Percentiles rank a stretch among this genome's conserved stretches.
phyloP scores from a whole-genome alignment of 208 protist species.

The Crithidia expoeki region DNA sequence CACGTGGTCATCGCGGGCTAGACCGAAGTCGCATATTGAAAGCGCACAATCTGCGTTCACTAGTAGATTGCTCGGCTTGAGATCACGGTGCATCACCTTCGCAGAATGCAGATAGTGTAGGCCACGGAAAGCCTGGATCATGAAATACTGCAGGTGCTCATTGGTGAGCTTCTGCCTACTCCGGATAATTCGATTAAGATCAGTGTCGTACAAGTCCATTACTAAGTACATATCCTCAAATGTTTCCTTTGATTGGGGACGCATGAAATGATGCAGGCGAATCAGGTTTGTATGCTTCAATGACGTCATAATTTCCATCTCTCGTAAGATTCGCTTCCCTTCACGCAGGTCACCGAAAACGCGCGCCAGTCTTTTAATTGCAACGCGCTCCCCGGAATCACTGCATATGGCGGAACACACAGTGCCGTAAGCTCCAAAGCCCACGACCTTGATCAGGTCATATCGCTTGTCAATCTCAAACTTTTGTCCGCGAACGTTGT shows the following conservation, averaged over 20 bases:
- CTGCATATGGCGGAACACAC: constrained; percentile 76
- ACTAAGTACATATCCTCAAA: constrained; percentile 92
- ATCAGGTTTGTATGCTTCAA: constrained; percentile 95
- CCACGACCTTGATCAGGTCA: constrained; percentile 79
- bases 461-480: constrained; percentile 88
- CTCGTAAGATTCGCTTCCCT: constrained; percentile 96
- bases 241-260: constrained; percentile 59
- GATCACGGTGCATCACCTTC: constrained; percentile 97
- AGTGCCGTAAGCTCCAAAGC: constrained; percentile 85
- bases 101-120: constrained; percentile 97
- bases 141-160: constrained; percentile 98
- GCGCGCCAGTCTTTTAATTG: constrained; percentile 98
- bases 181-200: constrained; percentile 97
- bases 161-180: constrained; percentile 95
- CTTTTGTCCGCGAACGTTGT: constrained; percentile 77
- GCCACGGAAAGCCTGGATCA: constrained; percentile 97
- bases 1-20: constrained; percentile 83
- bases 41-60: constrained; percentile 96
- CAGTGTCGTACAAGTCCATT: constrained; percentile 96
- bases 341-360: constrained; percentile 96
- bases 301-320: constrained; percentile 95
- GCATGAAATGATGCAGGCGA: constrained; percentile 83
- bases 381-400: constrained; percentile 75
- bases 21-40: constrained; percentile 94
- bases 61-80: constrained; percentile 96